phyloP scores from a whole-genome alignment of 1,284 basidiomycete genomes.

The Abortiporus biennis region DNA sequence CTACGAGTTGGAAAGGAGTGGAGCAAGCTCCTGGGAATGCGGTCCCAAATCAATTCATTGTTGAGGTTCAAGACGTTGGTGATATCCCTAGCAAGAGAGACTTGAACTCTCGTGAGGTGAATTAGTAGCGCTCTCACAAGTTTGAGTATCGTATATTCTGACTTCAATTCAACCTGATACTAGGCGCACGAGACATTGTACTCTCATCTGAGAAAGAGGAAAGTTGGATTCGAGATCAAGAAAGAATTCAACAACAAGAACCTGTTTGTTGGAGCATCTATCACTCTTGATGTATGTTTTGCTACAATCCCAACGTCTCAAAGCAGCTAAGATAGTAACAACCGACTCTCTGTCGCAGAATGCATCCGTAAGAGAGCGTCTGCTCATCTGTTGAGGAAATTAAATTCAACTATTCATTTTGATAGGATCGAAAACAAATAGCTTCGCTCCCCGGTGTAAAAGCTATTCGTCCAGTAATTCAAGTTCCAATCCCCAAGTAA shows the following conservation, averaged over 20 bases:
- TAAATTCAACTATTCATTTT: neutral
- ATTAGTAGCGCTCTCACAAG: constrained; percentile 6
- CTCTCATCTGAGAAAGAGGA: constrained; percentile 27
- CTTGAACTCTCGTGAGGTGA: constrained; percentile 18
- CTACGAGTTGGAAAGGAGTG: constrained; percentile 29
- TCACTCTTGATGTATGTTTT: constrained; percentile 28
- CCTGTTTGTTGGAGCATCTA: constrained; percentile 37
- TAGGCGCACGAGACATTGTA: constrained; percentile 34
- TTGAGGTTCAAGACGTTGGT: constrained; percentile 38
- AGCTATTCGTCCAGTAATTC: constrained; percentile 24
- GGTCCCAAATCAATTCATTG: constrained; percentile 45
- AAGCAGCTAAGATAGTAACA: too few relatives aligned
- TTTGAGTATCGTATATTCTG: neutral
- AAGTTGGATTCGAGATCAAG: constrained; percentile 29
- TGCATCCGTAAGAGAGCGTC: too few relatives aligned
- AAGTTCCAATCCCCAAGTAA: constrained; percentile 22
- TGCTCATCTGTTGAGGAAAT: too few relatives aligned
- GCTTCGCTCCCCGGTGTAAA: constrained; percentile 21
- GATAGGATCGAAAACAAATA: constrained; percentile 20
- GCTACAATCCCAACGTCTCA: too few relatives aligned
- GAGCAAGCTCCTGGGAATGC: constrained; percentile 25
- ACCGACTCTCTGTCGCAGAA: neutral
- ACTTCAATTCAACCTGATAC: neutral
- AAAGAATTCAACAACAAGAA: constrained; percentile 35
- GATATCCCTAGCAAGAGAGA: constrained; percentile 33